Percentiles rank a stretch among this genome's conserved stretches.
Evolutionary conservation across 257 asterid genomes (phyloP).

Genomic region (Henckelia pumila): DNA sequence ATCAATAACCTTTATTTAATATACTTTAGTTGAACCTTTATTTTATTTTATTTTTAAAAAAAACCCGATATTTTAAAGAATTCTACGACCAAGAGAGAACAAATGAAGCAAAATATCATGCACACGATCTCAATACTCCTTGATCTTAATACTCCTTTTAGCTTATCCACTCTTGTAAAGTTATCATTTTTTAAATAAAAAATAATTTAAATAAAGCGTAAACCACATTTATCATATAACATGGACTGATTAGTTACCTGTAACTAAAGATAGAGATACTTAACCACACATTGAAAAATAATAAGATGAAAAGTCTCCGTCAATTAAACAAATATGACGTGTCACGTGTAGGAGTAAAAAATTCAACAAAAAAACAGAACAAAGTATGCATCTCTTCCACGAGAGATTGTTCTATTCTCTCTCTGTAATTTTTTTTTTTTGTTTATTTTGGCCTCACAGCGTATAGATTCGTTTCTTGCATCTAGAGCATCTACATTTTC

Average conservation of each 20-base stretch:
- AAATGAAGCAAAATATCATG: too few species aligned
- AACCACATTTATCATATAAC: neutral
- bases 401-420: constrained; percentile 7
- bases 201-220: neutral
- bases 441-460: neutral
- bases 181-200: too few species aligned
- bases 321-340: neutral
- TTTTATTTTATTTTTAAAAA: too few species aligned
- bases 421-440: neutral
- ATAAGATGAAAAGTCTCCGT: neutral
- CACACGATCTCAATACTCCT: too few species aligned
- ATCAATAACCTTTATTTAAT: too few species aligned
- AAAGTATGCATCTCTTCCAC: constrained; percentile 24
- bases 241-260: constrained; percentile 13
- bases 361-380: neutral
- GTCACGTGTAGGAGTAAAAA: too few species aligned
- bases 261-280: constrained; percentile 12
- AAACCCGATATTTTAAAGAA: too few species aligned
- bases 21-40: too few species aligned
- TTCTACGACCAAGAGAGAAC: too few species aligned
- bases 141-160: too few species aligned
- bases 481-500: constrained; percentile 8
- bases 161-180: too few species aligned
- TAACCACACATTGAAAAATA: neutral
- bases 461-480: constrained; percentile 10